phyloP scores from a whole-genome alignment of 352 stramenopile species.

The Peronospora belbahrii region DNA sequence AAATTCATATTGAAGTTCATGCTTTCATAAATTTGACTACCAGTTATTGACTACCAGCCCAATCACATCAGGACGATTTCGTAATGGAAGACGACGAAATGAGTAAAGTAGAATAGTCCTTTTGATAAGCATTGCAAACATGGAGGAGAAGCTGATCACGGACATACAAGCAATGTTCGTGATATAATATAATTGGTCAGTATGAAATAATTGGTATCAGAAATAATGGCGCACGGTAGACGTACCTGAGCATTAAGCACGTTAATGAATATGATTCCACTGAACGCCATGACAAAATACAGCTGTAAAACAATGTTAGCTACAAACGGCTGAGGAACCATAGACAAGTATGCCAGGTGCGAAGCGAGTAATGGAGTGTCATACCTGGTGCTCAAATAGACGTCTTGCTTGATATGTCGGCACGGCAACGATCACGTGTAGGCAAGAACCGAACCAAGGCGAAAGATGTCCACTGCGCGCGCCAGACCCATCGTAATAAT shows the following conservation, averaged over 20 bases:
- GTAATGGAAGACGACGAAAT: not conserved
- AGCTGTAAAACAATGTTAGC: constrained; percentile 13
- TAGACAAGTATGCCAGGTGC: not conserved
- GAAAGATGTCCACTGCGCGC: constrained; percentile 52
- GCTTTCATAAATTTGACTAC: not conserved
- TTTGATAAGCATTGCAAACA: constrained; percentile 44
- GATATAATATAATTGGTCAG: no score
- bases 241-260: constrained; percentile 50
- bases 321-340: not conserved
- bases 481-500: constrained; percentile 40
- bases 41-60: not conserved
- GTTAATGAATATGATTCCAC: constrained; percentile 71
- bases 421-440: constrained; percentile 33
- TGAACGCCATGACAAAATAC: constrained; percentile 69
- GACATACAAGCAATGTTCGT: not conserved
- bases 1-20: not conserved
- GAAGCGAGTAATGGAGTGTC: not conserved
- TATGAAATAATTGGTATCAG: no score
- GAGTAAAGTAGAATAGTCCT: constrained; percentile 25
- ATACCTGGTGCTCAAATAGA: constrained; percentile 43
- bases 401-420: constrained; percentile 36
- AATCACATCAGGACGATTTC: constrained; percentile 4
- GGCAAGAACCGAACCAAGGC: constrained; percentile 32
- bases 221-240: not conserved
- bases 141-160: constrained; percentile 48